Percentiles rank a stretch among this genome's conserved stretches.
These are phyloP conservation scores for Monosporascus sp. DNA, from an alignment of 2,329 filamentous ascomycete genomes.

Conservation along the genomic window DNA sequence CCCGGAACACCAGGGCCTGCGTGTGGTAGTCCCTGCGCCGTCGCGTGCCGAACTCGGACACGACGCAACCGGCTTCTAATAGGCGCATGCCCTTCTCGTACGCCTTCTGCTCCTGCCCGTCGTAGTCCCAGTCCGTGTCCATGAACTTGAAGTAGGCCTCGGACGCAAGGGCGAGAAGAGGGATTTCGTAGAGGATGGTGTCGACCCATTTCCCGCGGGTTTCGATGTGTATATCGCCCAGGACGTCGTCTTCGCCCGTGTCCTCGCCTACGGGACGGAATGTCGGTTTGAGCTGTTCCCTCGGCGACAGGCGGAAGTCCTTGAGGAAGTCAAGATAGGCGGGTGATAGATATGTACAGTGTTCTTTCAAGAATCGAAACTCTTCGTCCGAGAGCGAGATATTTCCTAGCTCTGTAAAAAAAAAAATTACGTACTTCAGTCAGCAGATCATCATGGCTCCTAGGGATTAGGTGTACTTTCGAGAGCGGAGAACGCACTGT, in stretches of 20 bases:
- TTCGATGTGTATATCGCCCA: slow-evolving; percentile 71
- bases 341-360: slow-evolving; percentile 73
- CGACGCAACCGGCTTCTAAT: slow-evolving; percentile 75
- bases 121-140: slow-evolving; percentile 86
- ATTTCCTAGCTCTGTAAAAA: slow-evolving; percentile 66
- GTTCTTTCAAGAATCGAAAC: slow-evolving; percentile 67
- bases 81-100: slow-evolving; percentile 74
- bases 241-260: slow-evolving; percentile 56
- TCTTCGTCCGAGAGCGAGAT: slow-evolving; percentile 77
- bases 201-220: slow-evolving; percentile 85
- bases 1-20: slow-evolving; percentile 84
- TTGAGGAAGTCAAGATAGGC: slow-evolving; percentile 78
- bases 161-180: slow-evolving; percentile 82
- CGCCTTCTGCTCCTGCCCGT: slow-evolving; percentile 79
- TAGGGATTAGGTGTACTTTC: background rate
- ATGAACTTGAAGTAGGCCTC: slow-evolving; percentile 98
- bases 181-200: slow-evolving; percentile 97
- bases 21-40: slow-evolving; percentile 90
- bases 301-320: slow-evolving; percentile 74
- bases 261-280: slow-evolving; percentile 55
- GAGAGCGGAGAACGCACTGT: slow-evolving; percentile 49
- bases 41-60: slow-evolving; percentile 91
- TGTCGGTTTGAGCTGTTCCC: slow-evolving; percentile 68
- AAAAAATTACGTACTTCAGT: slow-evolving; percentile 5
- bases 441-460: too few relatives aligned